These are phyloP conservation scores for Trichophaea hybrida DNA, from an alignment of 2,329 filamentous ascomycete species.

Conservation along the genomic window DNA sequence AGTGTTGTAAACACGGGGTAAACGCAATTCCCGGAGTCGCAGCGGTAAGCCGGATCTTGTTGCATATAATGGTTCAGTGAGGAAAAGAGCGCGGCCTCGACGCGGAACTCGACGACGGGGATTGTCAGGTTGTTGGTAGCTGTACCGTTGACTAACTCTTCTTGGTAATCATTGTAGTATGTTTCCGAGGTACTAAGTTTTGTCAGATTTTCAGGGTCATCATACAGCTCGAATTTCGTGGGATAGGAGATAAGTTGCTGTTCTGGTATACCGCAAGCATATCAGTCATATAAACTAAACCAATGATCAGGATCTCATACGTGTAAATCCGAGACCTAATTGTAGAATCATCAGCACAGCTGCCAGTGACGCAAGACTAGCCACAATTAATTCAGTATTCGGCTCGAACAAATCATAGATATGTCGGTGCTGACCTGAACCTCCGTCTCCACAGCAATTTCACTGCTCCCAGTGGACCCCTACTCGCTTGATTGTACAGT, in stretches of 20 bases:
- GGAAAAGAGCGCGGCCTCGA: neutral
- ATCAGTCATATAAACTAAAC: too few relatives aligned
- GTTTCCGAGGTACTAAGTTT: neutral
- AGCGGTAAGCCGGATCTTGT: constrained; percentile 10
- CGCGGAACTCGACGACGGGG: constrained; percentile 3
- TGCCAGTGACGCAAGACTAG: neutral
- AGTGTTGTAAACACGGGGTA: constrained; percentile 14
- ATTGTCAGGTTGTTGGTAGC: neutral
- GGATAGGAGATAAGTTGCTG: constrained; percentile 21
- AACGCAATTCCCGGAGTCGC: constrained; percentile 11
- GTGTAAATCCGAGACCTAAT: neutral
- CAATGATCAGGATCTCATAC: neutral
- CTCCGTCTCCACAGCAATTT: neutral
- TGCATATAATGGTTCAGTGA: neutral
- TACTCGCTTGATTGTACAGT: neutral
- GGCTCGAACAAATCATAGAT: neutral
- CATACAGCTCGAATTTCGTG: neutral
- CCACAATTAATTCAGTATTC: neutral
- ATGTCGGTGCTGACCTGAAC: neutral
- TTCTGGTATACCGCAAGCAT: neutral
- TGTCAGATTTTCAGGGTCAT: constrained; percentile 2
- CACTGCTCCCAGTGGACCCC: neutral
- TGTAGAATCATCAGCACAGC: neutral
- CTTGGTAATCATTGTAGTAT: neutral
- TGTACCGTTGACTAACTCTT: neutral